Evolutionary conservation across 768 basidiomycete species (phyloP), one percentile per base, ranked within the genome.

Genomic region (Kwoniella botswanensis): DNA sequence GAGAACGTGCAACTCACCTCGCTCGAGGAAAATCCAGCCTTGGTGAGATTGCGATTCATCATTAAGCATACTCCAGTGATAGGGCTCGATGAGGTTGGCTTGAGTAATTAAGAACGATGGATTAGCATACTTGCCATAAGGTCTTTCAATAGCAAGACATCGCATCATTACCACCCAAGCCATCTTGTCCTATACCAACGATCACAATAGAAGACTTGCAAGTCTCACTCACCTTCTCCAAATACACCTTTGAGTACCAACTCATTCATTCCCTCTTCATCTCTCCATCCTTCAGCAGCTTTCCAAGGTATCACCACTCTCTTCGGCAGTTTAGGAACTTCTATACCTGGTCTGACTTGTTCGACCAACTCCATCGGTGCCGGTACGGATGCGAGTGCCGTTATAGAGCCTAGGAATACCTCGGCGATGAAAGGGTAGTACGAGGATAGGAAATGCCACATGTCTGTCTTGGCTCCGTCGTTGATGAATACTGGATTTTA

Each of bases 311-410:
- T 70, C 7, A 64, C 62, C 7, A 70, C 50, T 35, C 68, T 46
- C 15, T 59, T 26, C 41, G 68, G 67, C 3, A 68, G 61, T 29
- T 53, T 63, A 0, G 67, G 67, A 10, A 68, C 67, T 22, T 62
- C 67, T n/a, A 68, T 62, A 15, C 67, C 68, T 21, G 63, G 43
- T 59, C 68, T 57, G 11, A 61, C 68, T 29, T 70, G 63, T 42
- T 63, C 63, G 10, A 57, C 68, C 63, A 63, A 46, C 15, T 61
- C 60, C n/a, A 46, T 68, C n/a, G 66, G 64, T 7, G 88, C 89
- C 0, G 60, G 65, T 12, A 70, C 63, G 17, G 68, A 70, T 11
- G 70, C 63, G 22, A 65, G 41, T 2, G 64, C 63, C 1, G 65
- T 59, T 6, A 66, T 58, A 12, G 57, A 55, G 12, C 70, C 70